Evolutionary conservation across 805 yeast genomes (phyloP).

Genomic region (Saccharomyces eubayanus): DNA sequence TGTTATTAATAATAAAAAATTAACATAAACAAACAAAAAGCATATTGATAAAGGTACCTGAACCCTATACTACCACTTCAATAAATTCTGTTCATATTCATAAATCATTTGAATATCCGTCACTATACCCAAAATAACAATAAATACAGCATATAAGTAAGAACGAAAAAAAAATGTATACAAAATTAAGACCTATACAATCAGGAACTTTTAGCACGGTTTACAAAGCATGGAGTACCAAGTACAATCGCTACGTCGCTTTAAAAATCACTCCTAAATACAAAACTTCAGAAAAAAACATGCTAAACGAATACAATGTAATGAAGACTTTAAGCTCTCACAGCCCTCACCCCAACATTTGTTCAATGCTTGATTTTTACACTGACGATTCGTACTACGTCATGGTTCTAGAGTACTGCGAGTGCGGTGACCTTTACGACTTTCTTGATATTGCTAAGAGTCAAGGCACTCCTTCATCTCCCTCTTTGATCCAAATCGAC

Average conservation of each 20-base stretch:
- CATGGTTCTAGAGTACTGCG: constrained; percentile 58
- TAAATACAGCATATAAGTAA: background rate
- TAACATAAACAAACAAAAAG: too few species aligned
- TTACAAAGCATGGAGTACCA: constrained; percentile 22
- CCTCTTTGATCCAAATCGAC: constrained; percentile 14
- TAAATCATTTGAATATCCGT: background rate
- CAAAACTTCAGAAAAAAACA: constrained; percentile 7
- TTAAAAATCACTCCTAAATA: constrained; percentile 24
- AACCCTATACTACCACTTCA: background rate
- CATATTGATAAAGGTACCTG: too few species aligned
- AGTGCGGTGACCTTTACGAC: constrained; percentile 62
- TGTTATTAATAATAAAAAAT: too few species aligned
- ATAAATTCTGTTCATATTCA: background rate
- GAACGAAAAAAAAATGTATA: constrained; percentile 7
- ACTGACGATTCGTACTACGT: constrained; percentile 46
- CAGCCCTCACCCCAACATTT: constrained; percentile 41
- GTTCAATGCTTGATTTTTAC: constrained; percentile 49
- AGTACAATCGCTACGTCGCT: constrained; percentile 21
- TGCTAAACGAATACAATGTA: constrained; percentile 25
- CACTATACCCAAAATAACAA: background rate
- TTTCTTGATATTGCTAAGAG: constrained; percentile 23
- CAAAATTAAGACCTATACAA: constrained; percentile 18
- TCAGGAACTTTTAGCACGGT: constrained; percentile 30
- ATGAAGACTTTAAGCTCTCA: constrained; percentile 34
- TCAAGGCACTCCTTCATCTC: constrained; percentile 9